A percentile compares a stretch with the other conserved stretches of the same genome.
Evolutionary conservation across 2,329 filamentous ascomycete genomes (phyloP).

Genomic region (Ceratocystis harringtonii): DNA sequence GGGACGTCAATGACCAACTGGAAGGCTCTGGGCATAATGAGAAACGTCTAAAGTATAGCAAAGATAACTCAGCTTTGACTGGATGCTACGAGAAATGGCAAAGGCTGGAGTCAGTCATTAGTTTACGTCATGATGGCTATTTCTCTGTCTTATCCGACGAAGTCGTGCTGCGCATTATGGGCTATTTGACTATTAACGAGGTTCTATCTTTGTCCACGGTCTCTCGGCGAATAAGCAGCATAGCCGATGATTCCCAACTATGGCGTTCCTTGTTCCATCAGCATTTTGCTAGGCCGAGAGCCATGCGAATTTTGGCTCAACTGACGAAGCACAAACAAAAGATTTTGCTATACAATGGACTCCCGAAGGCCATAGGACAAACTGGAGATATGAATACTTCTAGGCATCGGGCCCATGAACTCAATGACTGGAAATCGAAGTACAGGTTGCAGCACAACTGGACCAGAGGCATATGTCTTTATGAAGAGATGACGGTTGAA

Average conservation of each 20-base stretch:
- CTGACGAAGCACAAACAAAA: neutral
- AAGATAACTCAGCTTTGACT: neutral
- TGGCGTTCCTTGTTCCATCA: constrained; percentile 67
- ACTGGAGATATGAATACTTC: neutral
- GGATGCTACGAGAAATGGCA: neutral
- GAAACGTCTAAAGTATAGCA: neutral
- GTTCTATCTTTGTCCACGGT: constrained; percentile 49
- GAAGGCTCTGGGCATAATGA: neutral
- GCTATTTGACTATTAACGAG: constrained; percentile 53
- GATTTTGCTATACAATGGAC: neutral
- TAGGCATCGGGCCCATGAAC: neutral
- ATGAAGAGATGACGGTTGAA: neutral
- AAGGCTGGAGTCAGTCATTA: no score
- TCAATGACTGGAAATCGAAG: constrained; percentile 64
- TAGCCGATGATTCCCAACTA: constrained; percentile 69
- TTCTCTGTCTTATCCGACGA: constrained; percentile 73
- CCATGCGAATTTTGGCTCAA: neutral
- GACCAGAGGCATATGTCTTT: constrained; percentile 57
- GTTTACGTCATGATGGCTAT: constrained; percentile 21
- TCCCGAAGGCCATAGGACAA: neutral
- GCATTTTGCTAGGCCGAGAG: neutral
- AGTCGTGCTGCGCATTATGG: constrained; percentile 68
- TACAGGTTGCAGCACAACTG: constrained; percentile 87
- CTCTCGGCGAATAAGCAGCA: constrained; percentile 58
- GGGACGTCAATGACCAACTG: neutral